Conservation (phyloP, 345 rosid genomes). For the Punica granatum region DNA sequence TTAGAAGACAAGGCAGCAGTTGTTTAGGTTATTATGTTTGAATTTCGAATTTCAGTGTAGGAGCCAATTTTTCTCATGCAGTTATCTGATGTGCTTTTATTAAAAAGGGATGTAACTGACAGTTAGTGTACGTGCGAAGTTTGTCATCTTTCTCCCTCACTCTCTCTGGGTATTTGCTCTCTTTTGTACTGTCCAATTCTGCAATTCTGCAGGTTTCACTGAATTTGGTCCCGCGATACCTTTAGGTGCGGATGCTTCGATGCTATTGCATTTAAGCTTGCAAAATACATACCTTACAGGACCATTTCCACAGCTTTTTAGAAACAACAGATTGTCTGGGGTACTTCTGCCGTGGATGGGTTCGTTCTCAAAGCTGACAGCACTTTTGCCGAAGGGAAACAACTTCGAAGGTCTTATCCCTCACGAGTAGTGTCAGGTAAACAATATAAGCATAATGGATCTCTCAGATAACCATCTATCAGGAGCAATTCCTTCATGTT, state of each 20-base stretch:
- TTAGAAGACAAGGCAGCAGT: no score
- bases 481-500: slow-evolving; percentile 6
- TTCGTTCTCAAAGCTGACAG: background rate
- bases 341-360: background rate
- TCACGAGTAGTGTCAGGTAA: background rate
- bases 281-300: background rate
- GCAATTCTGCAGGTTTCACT: no score
- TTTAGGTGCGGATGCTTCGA: background rate
- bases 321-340: slow-evolving; percentile 9
- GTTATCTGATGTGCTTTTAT: no score
- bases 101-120: no score
- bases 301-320: background rate
- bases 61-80: no score
- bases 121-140: no score
- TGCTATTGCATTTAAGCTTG: background rate
- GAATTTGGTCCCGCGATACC: background rate
- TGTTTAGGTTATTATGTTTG: no score
- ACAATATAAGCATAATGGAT: no score
- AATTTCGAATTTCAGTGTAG: no score
- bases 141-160: no score
- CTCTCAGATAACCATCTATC: background rate
- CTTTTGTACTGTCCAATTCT: no score
- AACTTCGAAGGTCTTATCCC: slow-evolving; percentile 5
- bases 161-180: no score
- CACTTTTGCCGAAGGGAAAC: background rate